phyloP scores from a whole-genome alignment of 2,329 filamentous ascomycete species.

The Gliomastix tumulicola region DNA sequence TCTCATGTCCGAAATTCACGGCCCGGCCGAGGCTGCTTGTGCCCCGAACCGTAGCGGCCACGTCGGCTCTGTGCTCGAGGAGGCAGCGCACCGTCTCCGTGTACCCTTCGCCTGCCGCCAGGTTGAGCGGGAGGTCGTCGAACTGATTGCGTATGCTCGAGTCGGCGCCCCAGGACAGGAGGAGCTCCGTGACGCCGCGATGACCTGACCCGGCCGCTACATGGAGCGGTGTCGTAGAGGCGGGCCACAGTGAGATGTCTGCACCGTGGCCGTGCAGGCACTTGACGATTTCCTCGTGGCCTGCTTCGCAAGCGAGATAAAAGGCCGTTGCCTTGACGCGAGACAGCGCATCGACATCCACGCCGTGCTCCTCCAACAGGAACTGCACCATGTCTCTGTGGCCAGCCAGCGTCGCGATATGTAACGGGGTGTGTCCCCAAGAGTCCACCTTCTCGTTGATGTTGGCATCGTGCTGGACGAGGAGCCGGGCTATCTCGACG shows the following conservation, averaged over 20 bases:
- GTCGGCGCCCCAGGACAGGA: background rate
- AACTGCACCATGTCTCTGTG: background rate
- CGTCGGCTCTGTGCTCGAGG: background rate
- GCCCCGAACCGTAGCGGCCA: background rate
- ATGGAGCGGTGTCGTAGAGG: no score
- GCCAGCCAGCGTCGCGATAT: background rate
- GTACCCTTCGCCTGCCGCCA: background rate
- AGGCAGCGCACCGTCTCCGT: background rate
- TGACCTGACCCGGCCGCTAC: background rate
- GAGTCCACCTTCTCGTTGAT: background rate
- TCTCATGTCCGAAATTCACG: background rate
- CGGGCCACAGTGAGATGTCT: background rate
- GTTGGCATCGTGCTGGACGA: background rate
- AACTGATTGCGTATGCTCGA: background rate
- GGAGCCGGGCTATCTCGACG: background rate
- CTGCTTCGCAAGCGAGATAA: background rate
- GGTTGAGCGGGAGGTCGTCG: background rate
- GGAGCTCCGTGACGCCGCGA: background rate
- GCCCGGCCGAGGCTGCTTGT: background rate
- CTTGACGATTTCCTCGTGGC: background rate
- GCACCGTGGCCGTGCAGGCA: background rate
- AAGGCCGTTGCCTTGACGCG: background rate
- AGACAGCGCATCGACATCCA: background rate
- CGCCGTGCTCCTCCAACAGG: background rate
- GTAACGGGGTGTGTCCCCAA: background rate